Evolutionary conservation across 306 rosid species (phyloP).

Genomic region (Alnus rubra): DNA sequence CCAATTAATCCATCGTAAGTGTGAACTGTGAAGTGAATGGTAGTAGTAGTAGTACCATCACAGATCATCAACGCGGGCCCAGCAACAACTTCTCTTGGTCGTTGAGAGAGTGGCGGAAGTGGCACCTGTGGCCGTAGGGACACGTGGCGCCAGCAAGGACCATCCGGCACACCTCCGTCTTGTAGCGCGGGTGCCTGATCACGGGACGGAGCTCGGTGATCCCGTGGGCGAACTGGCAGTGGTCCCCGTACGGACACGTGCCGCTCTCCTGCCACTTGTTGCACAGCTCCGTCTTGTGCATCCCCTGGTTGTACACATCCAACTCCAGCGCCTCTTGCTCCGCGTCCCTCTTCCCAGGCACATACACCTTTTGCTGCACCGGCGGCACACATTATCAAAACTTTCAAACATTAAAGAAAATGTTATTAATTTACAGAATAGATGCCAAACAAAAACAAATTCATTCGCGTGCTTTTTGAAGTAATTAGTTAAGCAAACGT

Average conservation of each 20-base stretch:
- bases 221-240: constrained; percentile 92
- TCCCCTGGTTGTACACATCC: constrained; percentile 84
- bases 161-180: constrained; percentile 94
- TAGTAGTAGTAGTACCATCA: no score
- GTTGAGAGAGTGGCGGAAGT: constrained; percentile 91
- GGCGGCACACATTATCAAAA: constrained; percentile 4
- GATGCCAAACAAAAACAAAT: background rate
- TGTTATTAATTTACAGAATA: background rate
- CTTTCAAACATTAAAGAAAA: background rate
- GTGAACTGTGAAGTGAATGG: no score
- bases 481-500: background rate
- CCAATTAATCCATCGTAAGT: background rate
- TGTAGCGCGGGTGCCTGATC: constrained; percentile 93
- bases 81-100: constrained; percentile 53
- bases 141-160: constrained; percentile 67
- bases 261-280: constrained; percentile 95
- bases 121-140: constrained; percentile 94
- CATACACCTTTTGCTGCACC: constrained; percentile 40
- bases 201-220: constrained; percentile 86
- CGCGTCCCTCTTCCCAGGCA: constrained; percentile 31
- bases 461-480: background rate
- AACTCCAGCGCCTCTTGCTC: constrained; percentile 60
- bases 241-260: constrained; percentile 72
- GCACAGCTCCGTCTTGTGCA: constrained; percentile 91
- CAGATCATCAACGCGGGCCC: background rate